Evolutionary conservation across 768 basidiomycete species (phyloP).

Genomic region (Boletales sp.): DNA sequence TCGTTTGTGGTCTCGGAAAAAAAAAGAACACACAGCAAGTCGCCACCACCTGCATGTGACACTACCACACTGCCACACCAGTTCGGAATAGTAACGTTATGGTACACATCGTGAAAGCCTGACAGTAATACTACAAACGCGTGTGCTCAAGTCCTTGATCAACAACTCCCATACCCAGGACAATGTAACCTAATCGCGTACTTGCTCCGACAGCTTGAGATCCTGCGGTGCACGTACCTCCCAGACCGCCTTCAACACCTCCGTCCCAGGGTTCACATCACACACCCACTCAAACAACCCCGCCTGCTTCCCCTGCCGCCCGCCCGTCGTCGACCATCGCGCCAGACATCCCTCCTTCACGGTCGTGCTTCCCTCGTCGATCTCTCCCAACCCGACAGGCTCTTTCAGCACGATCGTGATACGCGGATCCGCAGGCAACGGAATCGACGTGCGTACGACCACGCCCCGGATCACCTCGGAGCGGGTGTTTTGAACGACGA

Average conservation of each 20-base stretch:
- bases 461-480: too few species aligned
- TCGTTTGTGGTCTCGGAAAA: too few species aligned
- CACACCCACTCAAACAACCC: constrained; percentile 31
- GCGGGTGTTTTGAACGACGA: too few species aligned
- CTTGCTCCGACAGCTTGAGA: constrained; percentile 13
- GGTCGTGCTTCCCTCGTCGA: constrained; percentile 7
- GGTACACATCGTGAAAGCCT: too few species aligned
- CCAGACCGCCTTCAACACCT: constrained; percentile 26
- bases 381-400: constrained; percentile 22
- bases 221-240: constrained; percentile 25
- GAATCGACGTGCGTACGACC: constrained; percentile 6
- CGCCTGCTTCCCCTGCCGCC: constrained; percentile 16
- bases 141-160: too few species aligned
- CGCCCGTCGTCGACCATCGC: constrained; percentile 19
- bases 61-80: too few species aligned
- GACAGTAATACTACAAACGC: too few species aligned
- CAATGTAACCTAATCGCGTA: neutral
- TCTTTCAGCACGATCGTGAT: constrained; percentile 27
- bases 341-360: constrained; percentile 13
- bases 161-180: too few species aligned
- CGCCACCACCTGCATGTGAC: too few species aligned
- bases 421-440: constrained; percentile 24
- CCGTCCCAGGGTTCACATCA: constrained; percentile 19
- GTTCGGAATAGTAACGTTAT: too few species aligned
- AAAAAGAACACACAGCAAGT: too few species aligned